phyloP scores from a whole-genome alignment of 116 monocot species.

The Dioscorea cayenensis region DNA sequence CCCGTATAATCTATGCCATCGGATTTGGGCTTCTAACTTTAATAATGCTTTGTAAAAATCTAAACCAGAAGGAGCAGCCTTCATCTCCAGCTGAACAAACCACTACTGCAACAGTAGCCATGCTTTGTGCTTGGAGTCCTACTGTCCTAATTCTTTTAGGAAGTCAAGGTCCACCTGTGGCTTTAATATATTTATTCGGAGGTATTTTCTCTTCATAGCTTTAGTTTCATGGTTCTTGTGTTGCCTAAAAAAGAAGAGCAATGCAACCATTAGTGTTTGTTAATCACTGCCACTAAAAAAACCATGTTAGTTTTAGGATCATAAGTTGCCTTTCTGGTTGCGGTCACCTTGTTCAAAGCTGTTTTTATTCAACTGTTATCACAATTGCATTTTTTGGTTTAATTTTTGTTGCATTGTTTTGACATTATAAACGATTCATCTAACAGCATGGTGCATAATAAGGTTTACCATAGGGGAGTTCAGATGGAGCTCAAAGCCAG shows the following conservation, averaged over 20 bases:
- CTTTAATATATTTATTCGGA: conserved; percentile 48
- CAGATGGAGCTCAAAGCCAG: conserved; percentile 2
- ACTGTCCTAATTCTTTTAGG: conserved; percentile 80
- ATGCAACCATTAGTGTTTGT: no score
- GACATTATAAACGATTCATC: background rate
- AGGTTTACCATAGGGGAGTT: conserved; percentile 14
- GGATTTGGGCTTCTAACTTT: conserved; percentile 46
- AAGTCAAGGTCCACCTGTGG: conserved; percentile 70
- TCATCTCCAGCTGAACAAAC: conserved; percentile 21
- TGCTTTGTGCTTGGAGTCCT: conserved; percentile 76
- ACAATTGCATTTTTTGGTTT: background rate
- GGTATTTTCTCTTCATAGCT: conserved; percentile 35
- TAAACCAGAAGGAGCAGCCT: conserved; percentile 15
- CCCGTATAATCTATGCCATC: conserved; percentile 60
- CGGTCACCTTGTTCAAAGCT: background rate
- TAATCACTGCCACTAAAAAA: no score
- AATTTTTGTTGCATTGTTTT: background rate
- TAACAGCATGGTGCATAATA: conserved; percentile 55
- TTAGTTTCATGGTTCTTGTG: background rate
- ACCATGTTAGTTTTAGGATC: no score
- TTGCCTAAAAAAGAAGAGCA: no score
- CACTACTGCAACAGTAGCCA: conserved; percentile 22
- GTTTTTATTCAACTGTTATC: background rate
- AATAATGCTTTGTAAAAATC: conserved; percentile 22
- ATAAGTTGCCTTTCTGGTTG: background rate